Evolutionary conservation across 305 asterid genomes (phyloP).

Genomic region (Petunia hybrid): DNA sequence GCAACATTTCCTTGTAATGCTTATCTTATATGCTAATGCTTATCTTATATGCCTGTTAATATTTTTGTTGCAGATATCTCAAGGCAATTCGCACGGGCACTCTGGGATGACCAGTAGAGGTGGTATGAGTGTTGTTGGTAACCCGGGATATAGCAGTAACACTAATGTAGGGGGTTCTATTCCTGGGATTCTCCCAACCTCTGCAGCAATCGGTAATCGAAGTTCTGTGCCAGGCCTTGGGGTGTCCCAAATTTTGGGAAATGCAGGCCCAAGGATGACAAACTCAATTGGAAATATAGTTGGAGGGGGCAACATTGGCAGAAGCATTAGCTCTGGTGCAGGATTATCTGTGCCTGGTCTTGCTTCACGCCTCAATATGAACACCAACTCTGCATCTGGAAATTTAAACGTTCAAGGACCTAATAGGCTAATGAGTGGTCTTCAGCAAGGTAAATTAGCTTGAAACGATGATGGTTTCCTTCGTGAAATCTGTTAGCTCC

Average conservation of each 20-base stretch:
- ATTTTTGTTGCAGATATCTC: constrained; percentile 71
- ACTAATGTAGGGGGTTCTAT: constrained; percentile 35
- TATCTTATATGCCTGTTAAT: neutral
- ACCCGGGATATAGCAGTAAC: constrained; percentile 33
- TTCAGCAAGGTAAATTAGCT: constrained; percentile 80
- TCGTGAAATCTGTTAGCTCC: constrained; percentile 3
- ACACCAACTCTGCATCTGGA: constrained; percentile 76
- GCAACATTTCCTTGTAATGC: neutral
- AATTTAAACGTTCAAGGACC: constrained; percentile 85
- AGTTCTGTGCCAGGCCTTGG: constrained; percentile 65
- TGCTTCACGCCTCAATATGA: constrained; percentile 78
- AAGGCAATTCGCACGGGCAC: constrained; percentile 78
- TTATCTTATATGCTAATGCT: constrained; percentile 2
- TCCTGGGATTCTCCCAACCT: constrained; percentile 37
- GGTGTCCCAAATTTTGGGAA: constrained; percentile 72
- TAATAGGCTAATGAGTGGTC: constrained; percentile 87
- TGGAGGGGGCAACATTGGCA: constrained; percentile 69
- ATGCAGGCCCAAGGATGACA: constrained; percentile 64
- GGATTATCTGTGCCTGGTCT: constrained; percentile 78
- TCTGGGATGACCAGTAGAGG: constrained; percentile 75
- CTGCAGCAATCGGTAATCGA: constrained; percentile 42
- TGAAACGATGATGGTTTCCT: constrained; percentile 5
- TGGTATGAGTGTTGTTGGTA: constrained; percentile 52
- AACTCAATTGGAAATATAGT: constrained; percentile 75
- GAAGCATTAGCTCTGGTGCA: constrained; percentile 72